A percentile compares a stretch with the other conserved stretches of the same genome.
Conservation (phyloP, 441 rosid genomes). For the Heliophila coronopifolia region DNA sequence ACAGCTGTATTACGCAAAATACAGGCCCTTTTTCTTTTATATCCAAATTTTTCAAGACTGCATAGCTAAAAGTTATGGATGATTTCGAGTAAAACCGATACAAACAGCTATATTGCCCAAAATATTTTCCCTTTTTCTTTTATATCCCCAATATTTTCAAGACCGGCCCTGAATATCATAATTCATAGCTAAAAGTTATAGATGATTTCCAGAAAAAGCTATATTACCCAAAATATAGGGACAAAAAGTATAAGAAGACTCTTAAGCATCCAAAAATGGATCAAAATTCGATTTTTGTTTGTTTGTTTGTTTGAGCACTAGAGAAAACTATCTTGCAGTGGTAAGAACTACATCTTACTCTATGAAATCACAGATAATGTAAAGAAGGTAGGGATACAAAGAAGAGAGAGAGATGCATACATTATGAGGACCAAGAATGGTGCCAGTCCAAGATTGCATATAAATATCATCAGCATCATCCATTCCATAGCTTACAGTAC, state of each 20-base stretch:
- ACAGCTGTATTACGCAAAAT: too few species aligned
- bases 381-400: background rate
- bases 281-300: background rate
- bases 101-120: too few species aligned
- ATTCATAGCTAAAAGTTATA: background rate
- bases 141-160: too few species aligned
- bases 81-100: background rate
- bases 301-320: background rate
- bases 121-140: too few species aligned
- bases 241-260: constrained; percentile 11
- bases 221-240: background rate
- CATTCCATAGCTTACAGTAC: constrained; percentile 97
- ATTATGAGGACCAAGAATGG: constrained; percentile 93
- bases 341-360: background rate
- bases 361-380: background rate
- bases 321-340: background rate
- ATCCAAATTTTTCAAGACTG: too few species aligned
- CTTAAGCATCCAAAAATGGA: constrained; percentile 5
- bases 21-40: too few species aligned
- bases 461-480: constrained; percentile 96
- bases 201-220: background rate
- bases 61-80: background rate
- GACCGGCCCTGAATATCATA: too few species aligned
- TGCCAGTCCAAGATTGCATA: constrained; percentile 99
- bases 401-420: constrained; percentile 32